Evolutionary conservation across 202 grass and related monocot genomes (phyloP), one percentile per base, ranked within the genome.

Genomic region (Elaeis oleifera): DNA sequence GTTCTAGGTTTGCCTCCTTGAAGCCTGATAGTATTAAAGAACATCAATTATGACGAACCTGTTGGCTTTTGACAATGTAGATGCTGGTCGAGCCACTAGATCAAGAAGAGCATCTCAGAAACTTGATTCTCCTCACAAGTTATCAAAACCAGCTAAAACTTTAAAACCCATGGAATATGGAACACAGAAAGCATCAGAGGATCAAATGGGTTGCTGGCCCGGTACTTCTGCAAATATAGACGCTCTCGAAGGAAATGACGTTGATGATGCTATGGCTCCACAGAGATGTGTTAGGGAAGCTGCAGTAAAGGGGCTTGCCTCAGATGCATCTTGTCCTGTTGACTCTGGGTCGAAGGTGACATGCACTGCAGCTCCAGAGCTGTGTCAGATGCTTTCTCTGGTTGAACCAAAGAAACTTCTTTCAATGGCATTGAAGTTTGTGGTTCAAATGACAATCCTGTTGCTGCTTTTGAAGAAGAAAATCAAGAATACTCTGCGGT

Each of bases 341-440:
- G 23, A 50, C 11, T 16, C 48, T 51, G 49, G 48, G 16, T 51
- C 18, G 5, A 51, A 3, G 17, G 7, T 49, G 23, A 18, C 63
- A 65, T 17, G 14, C 2, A n/a, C 48, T 11, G 44, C 21, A 28
- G 9, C 63, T 52, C 24, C 63, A 65, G 25, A 5, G 16, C 22
- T 65, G 48, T 18, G 49, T 26, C 49, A 51, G 2, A 26, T 11
- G 15, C 23, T 27, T 15, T 53, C 23, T n/a, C 16, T 52, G 28
- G 74, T 91, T 61, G 78, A 81, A 61, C 67, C 71, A 21, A 92
- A 81, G 53, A 74, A 71, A 70, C 80, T 92, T 79, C 64, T 75
- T 17, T 84, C 49, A 78, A 87, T 75, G 80, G 53, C 18, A 49
- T 61, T 60, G 80, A 79, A 26, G 65, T 73, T 63, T 48, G 66